phyloP scores from a whole-genome alignment of 768 basidiomycete species.

The Rhodotorula paludigena region DNA sequence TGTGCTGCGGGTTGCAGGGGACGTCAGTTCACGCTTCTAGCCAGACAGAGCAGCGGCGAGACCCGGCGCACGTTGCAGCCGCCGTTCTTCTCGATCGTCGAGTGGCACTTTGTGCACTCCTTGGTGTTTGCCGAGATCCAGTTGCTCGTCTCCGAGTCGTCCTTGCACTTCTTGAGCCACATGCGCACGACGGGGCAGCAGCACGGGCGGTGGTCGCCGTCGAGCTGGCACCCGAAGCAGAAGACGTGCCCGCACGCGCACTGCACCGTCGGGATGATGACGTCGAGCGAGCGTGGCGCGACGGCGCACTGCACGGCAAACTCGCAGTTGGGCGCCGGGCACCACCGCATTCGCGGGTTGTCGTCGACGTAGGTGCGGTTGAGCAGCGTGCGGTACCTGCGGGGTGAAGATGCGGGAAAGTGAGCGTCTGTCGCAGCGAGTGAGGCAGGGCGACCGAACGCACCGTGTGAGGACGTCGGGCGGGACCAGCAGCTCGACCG shows the following conservation, averaged over 20 bases:
- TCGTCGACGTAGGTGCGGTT: constrained; percentile 85
- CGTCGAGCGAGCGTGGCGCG: constrained; percentile 66
- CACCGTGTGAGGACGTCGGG: constrained; percentile 52
- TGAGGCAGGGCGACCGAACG: constrained; percentile 44
- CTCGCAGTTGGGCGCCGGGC: constrained; percentile 89
- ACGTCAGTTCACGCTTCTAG: constrained; percentile 21
- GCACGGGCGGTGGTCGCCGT: constrained; percentile 85
- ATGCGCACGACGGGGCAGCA: constrained; percentile 80
- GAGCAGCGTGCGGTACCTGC: constrained; percentile 78
- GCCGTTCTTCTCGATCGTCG: constrained; percentile 99
- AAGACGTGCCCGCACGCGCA: constrained; percentile 78
- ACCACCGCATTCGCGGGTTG: constrained; percentile 78
- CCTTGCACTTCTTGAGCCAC: constrained; percentile 95
- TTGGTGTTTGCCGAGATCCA: constrained; percentile 99
- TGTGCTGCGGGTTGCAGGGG: constrained; percentile 60
- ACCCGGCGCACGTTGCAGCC: constrained; percentile 90
- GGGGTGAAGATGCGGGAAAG: constrained; percentile 37
- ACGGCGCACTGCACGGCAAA: constrained; percentile 89
- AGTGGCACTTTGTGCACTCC: constrained; percentile 91
- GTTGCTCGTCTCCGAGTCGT: constrained; percentile 97
- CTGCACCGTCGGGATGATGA: constrained; percentile 78
- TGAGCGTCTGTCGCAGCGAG: background rate
- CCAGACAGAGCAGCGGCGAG: too few species aligned
- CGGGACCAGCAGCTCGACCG: constrained; percentile 53
- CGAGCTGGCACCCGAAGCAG: constrained; percentile 89